A percentile compares a stretch with the other conserved stretches of the same genome.
Conservation (phyloP, 2,329 filamentous ascomycete genomes). For the Colletotrichum godetiae region DNA sequence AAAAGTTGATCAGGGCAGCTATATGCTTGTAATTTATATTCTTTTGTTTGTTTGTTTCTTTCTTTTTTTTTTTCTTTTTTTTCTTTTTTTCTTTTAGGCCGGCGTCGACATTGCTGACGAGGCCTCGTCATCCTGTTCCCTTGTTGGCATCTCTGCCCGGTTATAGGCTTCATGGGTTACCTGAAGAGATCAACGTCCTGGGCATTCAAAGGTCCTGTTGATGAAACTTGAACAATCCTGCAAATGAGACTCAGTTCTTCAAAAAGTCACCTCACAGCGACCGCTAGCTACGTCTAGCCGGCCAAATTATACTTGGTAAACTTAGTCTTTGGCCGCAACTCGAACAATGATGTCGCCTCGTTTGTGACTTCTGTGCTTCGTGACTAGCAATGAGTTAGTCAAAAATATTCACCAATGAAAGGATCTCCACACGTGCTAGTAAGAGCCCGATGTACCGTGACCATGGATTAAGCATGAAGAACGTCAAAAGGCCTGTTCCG, state of each 20-base stretch:
- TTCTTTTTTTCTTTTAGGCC: too few relatives aligned
- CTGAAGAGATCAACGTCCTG: background rate
- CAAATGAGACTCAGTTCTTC: background rate
- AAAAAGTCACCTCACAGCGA: background rate
- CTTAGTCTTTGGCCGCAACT: too few relatives aligned
- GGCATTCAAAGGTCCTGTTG: background rate
- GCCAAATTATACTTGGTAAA: background rate
- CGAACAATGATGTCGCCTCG: too few relatives aligned
- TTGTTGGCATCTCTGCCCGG: background rate
- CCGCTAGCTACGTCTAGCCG: background rate
- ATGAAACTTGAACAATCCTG: background rate
- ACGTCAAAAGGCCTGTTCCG: background rate
- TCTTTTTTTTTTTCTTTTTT: too few relatives aligned
- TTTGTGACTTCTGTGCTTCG: background rate
- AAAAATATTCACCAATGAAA: background rate
- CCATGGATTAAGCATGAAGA: background rate
- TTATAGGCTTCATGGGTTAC: background rate
- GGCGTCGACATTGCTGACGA: background rate
- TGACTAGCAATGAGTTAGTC: background rate
- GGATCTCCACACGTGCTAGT: background rate
- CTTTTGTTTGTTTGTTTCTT: too few relatives aligned
- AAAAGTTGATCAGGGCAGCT: too few relatives aligned
- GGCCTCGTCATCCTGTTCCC: background rate
- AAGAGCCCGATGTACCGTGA: background rate
- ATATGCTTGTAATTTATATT: background rate